These are phyloP conservation scores for Ailanthus altissimus DNA, from an alignment of 345 rosid genomes.

Conservation along the genomic window DNA sequence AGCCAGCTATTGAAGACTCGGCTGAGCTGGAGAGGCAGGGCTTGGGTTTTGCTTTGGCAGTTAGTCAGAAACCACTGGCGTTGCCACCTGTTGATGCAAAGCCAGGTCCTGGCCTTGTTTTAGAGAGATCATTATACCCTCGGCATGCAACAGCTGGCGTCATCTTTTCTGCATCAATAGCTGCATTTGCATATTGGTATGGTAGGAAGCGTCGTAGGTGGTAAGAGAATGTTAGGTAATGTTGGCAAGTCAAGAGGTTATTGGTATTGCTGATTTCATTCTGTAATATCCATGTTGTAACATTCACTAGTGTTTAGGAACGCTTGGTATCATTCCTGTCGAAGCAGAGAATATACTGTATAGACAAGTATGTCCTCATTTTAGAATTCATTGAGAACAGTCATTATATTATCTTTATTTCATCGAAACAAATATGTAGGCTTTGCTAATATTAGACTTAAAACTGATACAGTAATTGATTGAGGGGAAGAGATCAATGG, in stretches of 20 bases:
- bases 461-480: no score
- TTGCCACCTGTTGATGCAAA: constrained; percentile 29
- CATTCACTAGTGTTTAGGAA: constrained; percentile 29
- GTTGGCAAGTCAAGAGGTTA: background rate
- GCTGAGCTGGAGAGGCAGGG: constrained; percentile 65
- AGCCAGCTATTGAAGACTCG: constrained; percentile 58
- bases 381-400: background rate
- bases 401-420: background rate
- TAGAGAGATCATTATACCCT: constrained; percentile 51
- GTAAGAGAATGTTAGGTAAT: constrained; percentile 37
- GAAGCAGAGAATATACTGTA: background rate
- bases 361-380: background rate
- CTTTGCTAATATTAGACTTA: no score
- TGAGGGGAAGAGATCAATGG: background rate
- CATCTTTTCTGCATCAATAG: constrained; percentile 72
- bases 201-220: constrained; percentile 85
- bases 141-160: constrained; percentile 83
- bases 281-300: constrained; percentile 37
- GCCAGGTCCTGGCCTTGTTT: constrained; percentile 36
- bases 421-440: background rate
- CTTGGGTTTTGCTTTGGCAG: constrained; percentile 58
- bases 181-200: constrained; percentile 89
- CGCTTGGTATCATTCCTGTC: background rate
- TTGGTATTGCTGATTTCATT: background rate
- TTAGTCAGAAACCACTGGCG: constrained; percentile 39